Percentiles rank a stretch among this genome's conserved stretches.
Conservation (phyloP, 176 grass and related monocot genomes). For the Hordeum marinum region DNA sequence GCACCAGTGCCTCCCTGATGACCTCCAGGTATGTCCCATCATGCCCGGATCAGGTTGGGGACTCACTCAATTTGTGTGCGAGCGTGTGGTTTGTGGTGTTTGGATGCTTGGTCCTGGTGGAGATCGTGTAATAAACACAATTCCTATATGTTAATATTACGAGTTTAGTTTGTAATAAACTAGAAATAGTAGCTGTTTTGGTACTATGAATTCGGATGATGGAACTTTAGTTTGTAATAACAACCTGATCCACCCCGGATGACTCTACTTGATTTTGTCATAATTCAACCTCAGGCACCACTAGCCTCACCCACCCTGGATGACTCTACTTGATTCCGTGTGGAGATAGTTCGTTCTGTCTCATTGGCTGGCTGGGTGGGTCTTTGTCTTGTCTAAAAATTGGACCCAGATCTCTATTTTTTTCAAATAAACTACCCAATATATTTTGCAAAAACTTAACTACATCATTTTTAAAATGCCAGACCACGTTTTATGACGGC, state of each 20-base stretch:
- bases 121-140: neutral
- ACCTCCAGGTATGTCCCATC: conserved; percentile 48
- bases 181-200: neutral
- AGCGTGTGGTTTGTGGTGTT: neutral
- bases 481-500: too few species aligned
- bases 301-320: too few species aligned
- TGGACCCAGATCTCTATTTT: too few species aligned
- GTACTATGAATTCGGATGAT: neutral
- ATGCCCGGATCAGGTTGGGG: neutral
- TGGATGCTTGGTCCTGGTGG: neutral
- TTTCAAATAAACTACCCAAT: too few species aligned
- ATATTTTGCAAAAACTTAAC: too few species aligned
- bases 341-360: too few species aligned
- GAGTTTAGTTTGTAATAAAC: too few species aligned
- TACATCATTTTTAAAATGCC: too few species aligned
- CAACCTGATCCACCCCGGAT: neutral
- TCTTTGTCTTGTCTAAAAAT: too few species aligned
- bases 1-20: conserved; percentile 71
- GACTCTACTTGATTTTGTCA: neutral
- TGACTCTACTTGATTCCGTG: too few species aligned
- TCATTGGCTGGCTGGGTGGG: too few species aligned
- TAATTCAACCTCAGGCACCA: too few species aligned
- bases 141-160: neutral
- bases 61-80: neutral
- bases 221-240: neutral